Evolutionary conservation across 1,284 basidiomycete species (phyloP).

Genomic region (Meira miltonrushii): DNA sequence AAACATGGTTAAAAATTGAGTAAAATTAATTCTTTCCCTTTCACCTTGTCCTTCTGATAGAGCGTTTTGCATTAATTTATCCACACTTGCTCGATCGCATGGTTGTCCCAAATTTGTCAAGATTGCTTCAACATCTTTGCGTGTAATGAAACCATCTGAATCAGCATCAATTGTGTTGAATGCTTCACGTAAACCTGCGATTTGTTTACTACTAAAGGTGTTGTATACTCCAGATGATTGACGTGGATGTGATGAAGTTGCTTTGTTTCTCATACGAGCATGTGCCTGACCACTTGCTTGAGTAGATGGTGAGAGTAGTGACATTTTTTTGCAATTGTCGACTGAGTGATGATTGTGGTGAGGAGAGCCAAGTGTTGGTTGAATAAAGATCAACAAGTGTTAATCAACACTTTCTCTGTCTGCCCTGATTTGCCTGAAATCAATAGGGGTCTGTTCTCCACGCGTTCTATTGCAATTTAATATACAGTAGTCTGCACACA

Average conservation of each 20-base stretch:
- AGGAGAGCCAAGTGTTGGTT: no score
- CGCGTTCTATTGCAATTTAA: no score
- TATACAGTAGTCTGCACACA: no score
- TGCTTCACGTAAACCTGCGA: conserved; percentile 54
- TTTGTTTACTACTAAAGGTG: conserved; percentile 48
- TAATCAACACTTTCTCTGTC: no score
- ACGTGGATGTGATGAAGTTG: conserved; percentile 26
- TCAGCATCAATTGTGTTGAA: conserved; percentile 54
- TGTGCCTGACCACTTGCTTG: conserved; percentile 7
- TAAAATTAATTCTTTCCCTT: conserved; percentile 34
- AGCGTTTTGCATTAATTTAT: conserved; percentile 8
- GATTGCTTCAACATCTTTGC: conserved; percentile 44
- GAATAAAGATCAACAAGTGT: no score
- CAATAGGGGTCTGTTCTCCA: no score
- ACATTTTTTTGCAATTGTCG: not conserved
- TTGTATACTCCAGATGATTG: conserved; percentile 42
- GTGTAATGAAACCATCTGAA: conserved; percentile 50
- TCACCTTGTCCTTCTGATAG: conserved; percentile 10
- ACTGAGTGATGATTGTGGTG: not conserved
- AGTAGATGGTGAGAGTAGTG: not conserved
- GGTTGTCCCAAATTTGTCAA: conserved; percentile 45
- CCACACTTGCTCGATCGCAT: conserved; percentile 9
- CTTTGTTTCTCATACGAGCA: conserved; percentile 6
- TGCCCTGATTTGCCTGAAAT: no score
- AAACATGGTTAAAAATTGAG: conserved; percentile 51